These are phyloP conservation scores for Melastoma candidum DNA, from an alignment of 441 rosid species.

Conservation along the genomic window DNA sequence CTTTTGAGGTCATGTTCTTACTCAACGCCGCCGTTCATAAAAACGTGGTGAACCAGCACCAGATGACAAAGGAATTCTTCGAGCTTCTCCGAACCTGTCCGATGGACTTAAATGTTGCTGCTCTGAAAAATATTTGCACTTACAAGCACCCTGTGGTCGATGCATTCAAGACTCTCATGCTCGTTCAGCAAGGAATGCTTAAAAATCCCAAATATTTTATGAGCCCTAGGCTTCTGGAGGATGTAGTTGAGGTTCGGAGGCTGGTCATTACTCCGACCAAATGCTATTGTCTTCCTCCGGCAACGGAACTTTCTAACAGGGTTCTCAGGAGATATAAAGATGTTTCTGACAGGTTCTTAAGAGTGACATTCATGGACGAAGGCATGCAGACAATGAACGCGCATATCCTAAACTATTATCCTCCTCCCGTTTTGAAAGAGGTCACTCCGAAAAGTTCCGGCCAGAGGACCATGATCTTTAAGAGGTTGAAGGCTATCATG, in stretches of 20 bases:
- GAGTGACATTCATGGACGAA: slow-evolving; percentile 94
- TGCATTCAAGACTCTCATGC: slow-evolving; percentile 47
- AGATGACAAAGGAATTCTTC: slow-evolving; percentile 51
- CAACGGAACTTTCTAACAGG: slow-evolving; percentile 86
- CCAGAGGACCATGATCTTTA: slow-evolving; percentile 62
- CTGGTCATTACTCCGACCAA: slow-evolving; percentile 76
- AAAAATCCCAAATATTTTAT: slow-evolving; percentile 36
- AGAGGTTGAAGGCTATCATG: slow-evolving; percentile 61
- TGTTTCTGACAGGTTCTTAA: slow-evolving; percentile 58
- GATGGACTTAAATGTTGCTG: slow-evolving; percentile 57
- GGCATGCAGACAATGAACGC: slow-evolving; percentile 64
- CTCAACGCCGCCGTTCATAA: slow-evolving; percentile 71
- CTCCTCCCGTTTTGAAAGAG: slow-evolving; percentile 58
- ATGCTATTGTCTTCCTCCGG: slow-evolving; percentile 86
- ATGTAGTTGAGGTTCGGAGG: slow-evolving; percentile 66
- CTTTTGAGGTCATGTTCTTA: slow-evolving; percentile 65
- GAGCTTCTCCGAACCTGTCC: slow-evolving; percentile 49
- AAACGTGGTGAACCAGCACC: slow-evolving; percentile 66
- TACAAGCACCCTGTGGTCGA: slow-evolving; percentile 54
- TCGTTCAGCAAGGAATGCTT: slow-evolving; percentile 59
- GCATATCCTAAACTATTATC: slow-evolving; percentile 47
- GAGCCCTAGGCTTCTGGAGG: slow-evolving; percentile 32
- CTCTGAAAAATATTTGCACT: slow-evolving; percentile 66
- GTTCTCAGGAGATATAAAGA: slow-evolving; percentile 64
- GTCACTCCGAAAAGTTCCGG: slow-evolving; percentile 33